Evolutionary conservation across 2,329 filamentous ascomycete genomes (phyloP), one percentile per base, ranked within the genome.

Genomic region (Colletotrichum phormii): DNA sequence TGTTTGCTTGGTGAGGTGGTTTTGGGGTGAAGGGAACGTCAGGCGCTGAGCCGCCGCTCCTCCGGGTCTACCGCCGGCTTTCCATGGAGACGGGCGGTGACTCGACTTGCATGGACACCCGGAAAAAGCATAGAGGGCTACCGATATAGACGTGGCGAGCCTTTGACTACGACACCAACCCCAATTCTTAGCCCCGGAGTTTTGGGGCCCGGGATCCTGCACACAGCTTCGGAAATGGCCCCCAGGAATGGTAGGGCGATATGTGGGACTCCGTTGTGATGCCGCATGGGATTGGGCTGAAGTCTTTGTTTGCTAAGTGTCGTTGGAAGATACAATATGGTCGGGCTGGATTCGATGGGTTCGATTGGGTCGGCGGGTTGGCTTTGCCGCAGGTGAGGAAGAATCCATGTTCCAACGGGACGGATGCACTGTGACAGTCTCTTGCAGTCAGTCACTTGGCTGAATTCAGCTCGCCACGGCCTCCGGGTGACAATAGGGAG

Each of bases 261-360:
- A 15, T 35, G 46, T 63, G 46, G 46, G 29, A 63, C 42, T 35
- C 15, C n/a, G 12, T 9, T 22, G 60, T 6, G 37, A 18, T 22
- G 7, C 26, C 12, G 11, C 4, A 35, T 33, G 46, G 26, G 24
- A 18, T n/a, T n/a, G 26, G 46, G 60, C 24, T 29, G 12, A 7
- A 8, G 2, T 3, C 8, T 26, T 35, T 37, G 29, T 53, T 37
- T 63, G 59, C 15, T 11, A 8, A 7, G 15, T 61, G 24, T n/a
- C 13, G 61, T 63, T 63, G 61, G 61, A 63, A 63, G 46, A 37
- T 15, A 11, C 31, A 37, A 63, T 18, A 13, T 54, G 11, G 46
- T 54, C 22, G n/a, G 15, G 3, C 7, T 13, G 13, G 13, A 5
- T 8, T 9, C 51, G 46, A 63, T 54, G 5, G 29, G 8, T 13